A percentile compares a stretch with the other conserved stretches of the same genome.
These are phyloP conservation scores for Phytophthora pinifolia DNA, from an alignment of 352 stramenopile species.

Conservation along the genomic window DNA sequence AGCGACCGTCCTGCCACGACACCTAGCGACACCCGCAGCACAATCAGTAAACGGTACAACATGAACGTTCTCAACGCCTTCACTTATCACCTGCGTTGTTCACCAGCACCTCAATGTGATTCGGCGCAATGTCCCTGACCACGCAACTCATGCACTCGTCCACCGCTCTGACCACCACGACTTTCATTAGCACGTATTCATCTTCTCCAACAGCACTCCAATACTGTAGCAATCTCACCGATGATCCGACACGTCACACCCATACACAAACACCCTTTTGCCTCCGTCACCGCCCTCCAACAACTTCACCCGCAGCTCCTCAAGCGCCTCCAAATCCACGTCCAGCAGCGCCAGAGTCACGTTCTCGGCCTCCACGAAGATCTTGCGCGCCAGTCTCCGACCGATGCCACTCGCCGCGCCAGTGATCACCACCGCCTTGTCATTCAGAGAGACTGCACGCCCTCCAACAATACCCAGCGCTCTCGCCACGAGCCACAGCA, in stretches of 20 bases:
- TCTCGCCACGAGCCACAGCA: slow-evolving; percentile 9
- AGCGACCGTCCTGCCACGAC: slow-evolving; percentile 47
- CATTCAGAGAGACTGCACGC: slow-evolving; percentile 40
- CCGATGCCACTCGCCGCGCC: slow-evolving; percentile 64
- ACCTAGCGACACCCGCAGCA: slow-evolving; percentile 46
- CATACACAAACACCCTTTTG: slow-evolving; percentile 37
- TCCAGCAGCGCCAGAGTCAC: slow-evolving; percentile 67
- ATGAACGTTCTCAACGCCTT: neutral
- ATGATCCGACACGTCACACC: slow-evolving; percentile 70
- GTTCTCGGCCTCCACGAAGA: slow-evolving; percentile 26
- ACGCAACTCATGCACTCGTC: slow-evolving; percentile 32
- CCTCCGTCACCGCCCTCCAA: neutral
- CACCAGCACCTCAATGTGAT: slow-evolving; percentile 52
- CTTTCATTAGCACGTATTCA: neutral
- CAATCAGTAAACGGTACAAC: neutral
- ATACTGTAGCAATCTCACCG: slow-evolving; percentile 30
- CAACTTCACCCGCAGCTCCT: slow-evolving; percentile 28
- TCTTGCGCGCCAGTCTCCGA: slow-evolving; percentile 35
- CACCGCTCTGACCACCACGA: slow-evolving; percentile 27
- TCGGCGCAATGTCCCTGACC: slow-evolving; percentile 31
- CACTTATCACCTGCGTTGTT: slow-evolving; percentile 54
- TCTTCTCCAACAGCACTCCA: neutral
- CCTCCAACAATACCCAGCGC: neutral
- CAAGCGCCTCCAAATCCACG: slow-evolving; percentile 47
- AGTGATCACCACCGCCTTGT: slow-evolving; percentile 65